Evolutionary conservation across 148 eudicot species (phyloP).

Genomic region (Spergularia marina): DNA sequence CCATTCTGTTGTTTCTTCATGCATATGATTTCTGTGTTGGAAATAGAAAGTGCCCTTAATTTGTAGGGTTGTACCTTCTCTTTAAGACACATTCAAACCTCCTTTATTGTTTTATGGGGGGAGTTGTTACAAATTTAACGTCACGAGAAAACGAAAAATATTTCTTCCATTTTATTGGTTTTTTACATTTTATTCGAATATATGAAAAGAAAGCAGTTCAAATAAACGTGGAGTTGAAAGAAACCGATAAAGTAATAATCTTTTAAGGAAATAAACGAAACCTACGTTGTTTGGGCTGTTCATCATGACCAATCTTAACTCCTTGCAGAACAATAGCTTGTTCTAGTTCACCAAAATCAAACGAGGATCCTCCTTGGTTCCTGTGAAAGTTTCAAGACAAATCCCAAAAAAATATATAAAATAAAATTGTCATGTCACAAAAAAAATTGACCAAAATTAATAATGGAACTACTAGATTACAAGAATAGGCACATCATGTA

Average conservation of each 20-base stretch:
- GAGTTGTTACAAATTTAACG: conserved; percentile 47
- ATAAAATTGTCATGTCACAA: conserved; percentile 14
- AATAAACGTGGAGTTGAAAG: too few species aligned
- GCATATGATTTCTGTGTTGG: conserved; percentile 50
- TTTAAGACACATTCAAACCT: conserved; percentile 42
- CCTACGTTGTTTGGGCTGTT: conserved; percentile 53
- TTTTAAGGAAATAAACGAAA: not conserved
- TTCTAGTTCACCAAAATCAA: conserved; percentile 97
- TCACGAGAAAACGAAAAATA: conserved; percentile 25
- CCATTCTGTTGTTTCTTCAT: conserved; percentile 44
- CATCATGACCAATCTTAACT: conserved; percentile 55
- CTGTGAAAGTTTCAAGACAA: conserved; percentile 30
- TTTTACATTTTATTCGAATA: too few species aligned
- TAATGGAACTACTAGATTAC: conserved; percentile 5
- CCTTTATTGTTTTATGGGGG: conserved; percentile 9
- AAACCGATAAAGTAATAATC: too few species aligned
- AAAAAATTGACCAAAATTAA: not conserved
- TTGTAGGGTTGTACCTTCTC: conserved; percentile 8
- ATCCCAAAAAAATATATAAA: not conserved
- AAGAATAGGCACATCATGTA: not conserved
- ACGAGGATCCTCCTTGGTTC: conserved; percentile 78
- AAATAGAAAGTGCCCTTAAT: conserved; percentile 41
- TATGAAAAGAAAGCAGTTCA: too few species aligned
- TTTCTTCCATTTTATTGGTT: too few species aligned
- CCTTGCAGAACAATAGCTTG: conserved; percentile 86